A percentile compares a stretch with the other conserved stretches of the same genome.
Evolutionary conservation across 192 early-diverging fungal genomes (phyloP).

Genomic region (Coemansia sp.): DNA sequence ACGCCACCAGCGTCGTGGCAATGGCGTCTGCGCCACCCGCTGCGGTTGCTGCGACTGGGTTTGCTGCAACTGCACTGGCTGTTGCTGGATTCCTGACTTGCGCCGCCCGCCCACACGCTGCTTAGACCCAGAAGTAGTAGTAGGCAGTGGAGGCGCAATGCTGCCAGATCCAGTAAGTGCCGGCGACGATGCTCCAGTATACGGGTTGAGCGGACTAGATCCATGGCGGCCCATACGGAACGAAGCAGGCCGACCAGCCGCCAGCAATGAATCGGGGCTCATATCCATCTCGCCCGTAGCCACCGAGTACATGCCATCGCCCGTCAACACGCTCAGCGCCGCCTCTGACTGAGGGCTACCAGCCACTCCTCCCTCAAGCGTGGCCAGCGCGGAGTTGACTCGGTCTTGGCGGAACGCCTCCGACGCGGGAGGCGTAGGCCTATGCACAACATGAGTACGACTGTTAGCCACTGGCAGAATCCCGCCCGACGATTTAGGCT

Average conservation of each 20-base stretch:
- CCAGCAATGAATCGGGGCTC: not conserved
- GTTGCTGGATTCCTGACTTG: not conserved
- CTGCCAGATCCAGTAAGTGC: conserved; percentile 16
- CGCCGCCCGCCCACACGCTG: conserved; percentile 23
- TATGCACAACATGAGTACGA: not conserved
- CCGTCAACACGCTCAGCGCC: not conserved
- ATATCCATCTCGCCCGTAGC: conserved; percentile 1
- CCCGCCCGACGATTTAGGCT: conserved; percentile 44
- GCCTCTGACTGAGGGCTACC: not conserved
- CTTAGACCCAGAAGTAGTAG: not conserved
- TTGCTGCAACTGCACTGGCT: not conserved
- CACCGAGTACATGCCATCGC: not conserved
- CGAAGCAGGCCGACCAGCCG: not conserved
- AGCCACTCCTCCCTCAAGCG: conserved; percentile 23
- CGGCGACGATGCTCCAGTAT: conserved; percentile 14
- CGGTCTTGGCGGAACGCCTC: conserved; percentile 27
- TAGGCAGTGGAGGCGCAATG: conserved; percentile 35
- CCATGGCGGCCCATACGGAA: conserved; percentile 52
- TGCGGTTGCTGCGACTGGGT: not conserved
- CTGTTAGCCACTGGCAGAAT: conserved; percentile 6
- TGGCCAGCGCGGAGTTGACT: conserved; percentile 21
- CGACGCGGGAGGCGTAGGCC: conserved; percentile 4
- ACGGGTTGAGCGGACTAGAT: conserved; percentile 50
- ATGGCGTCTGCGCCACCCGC: conserved; percentile 28
- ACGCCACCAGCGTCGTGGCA: conserved; percentile 53